Evolutionary conservation across 1,284 basidiomycete genomes (phyloP).

Genomic region (Ceratobasidium sp.): DNA sequence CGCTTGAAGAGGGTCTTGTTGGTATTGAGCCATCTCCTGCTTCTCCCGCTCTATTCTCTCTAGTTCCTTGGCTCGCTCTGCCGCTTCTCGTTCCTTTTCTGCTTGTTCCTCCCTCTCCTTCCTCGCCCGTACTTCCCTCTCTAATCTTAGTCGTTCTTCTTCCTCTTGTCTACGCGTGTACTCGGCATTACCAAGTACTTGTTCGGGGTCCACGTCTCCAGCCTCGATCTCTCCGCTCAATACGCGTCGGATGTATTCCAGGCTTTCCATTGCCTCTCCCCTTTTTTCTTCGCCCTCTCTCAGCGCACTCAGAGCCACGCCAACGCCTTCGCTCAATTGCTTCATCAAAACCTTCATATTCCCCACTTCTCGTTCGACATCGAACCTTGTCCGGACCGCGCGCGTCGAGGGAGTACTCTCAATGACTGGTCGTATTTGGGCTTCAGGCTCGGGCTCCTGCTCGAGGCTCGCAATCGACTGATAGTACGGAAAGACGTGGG

Average conservation of each 20-base stretch:
- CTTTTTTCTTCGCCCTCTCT: conserved; percentile 60
- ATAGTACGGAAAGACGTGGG: conserved; percentile 32
- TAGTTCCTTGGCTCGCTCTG: not conserved
- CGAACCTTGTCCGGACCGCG: conserved; percentile 68
- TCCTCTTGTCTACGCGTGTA: not conserved
- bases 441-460: conserved; percentile 51
- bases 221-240: conserved; percentile 48
- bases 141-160: not conserved
- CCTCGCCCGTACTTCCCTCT: conserved; percentile 3
- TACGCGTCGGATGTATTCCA: conserved; percentile 77
- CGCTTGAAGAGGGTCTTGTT: conserved; percentile 22
- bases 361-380: conserved; percentile 68
- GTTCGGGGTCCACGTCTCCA: conserved; percentile 1
- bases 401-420: conserved; percentile 44
- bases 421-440: not conserved
- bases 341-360: conserved; percentile 63
- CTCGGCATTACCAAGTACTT: conserved; percentile 6
- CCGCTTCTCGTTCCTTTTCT: not conserved
- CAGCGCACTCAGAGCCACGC: conserved; percentile 73
- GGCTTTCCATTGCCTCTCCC: conserved; percentile 71
- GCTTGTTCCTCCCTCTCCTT: conserved; percentile 21
- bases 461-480: conserved; percentile 47
- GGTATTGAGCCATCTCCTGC: not conserved
- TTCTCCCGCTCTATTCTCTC: conserved; percentile 11
- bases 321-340: conserved; percentile 68